Conservation (phyloP, 495 filamentous ascomycete genomes). For the Penicillium dipodomyicola region DNA sequence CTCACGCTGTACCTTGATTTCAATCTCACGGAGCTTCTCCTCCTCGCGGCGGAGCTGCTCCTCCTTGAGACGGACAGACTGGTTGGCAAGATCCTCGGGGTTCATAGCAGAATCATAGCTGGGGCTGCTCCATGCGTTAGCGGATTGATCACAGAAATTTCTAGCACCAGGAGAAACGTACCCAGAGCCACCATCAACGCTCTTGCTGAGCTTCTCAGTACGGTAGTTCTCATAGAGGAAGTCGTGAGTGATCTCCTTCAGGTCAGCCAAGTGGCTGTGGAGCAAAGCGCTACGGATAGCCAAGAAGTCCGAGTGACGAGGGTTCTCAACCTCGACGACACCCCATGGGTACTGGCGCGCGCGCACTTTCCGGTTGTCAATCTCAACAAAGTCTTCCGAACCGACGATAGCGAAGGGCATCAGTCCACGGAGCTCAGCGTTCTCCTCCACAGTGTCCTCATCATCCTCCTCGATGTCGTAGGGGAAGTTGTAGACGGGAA, state of each 20-base stretch:
- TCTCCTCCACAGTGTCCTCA: conserved; percentile 98
- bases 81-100: conserved; percentile 92
- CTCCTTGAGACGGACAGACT: conserved; percentile 97
- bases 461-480: conserved; percentile 99
- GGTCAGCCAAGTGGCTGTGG: conserved; percentile 93
- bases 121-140: conserved; percentile 37
- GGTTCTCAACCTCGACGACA: conserved; percentile 98
- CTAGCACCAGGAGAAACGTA: conserved; percentile 51
- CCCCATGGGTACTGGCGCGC: conserved; percentile 99
- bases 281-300: conserved; percentile 94
- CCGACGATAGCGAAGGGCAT: conserved; percentile 99
- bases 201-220: conserved; percentile 99
- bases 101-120: conserved; percentile 82
- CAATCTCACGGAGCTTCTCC: conserved; percentile 99
- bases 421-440: conserved; percentile 90
- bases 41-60: conserved; percentile 98
- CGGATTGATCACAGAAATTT: neutral
- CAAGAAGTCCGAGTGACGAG: conserved; percentile 96
- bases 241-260: conserved; percentile 99
- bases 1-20: conserved; percentile 97
- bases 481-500: conserved; percentile 99
- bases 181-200: conserved; percentile 85
- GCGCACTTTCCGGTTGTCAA: conserved; percentile 85
- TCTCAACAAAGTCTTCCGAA: conserved; percentile 91
- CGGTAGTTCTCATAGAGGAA: conserved; percentile 99